Conservation (phyloP, 345 rosid genomes). For the Heritiera littoralis region DNA sequence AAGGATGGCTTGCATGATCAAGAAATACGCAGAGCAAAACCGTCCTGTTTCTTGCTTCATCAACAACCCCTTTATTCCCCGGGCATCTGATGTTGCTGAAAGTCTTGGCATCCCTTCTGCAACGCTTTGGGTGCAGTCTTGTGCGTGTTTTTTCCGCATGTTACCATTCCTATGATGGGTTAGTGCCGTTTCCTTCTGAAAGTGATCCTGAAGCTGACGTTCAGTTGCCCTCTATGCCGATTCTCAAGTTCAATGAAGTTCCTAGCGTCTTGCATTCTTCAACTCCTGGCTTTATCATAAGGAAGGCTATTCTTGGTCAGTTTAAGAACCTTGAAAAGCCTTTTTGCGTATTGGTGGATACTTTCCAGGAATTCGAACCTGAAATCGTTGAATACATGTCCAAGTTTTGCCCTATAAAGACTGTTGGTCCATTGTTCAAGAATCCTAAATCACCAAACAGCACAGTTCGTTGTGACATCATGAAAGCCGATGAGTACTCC, state of each 20-base stretch:
- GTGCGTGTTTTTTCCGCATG: conserved; percentile 71
- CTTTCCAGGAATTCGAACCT: conserved; percentile 63
- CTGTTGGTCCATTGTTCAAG: conserved; percentile 60
- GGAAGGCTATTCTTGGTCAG: conserved; percentile 56
- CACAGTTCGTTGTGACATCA: conserved; percentile 44
- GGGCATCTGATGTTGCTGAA: conserved; percentile 80
- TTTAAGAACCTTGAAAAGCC: conserved; percentile 61
- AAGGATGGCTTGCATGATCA: conserved; percentile 56
- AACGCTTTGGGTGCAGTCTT: conserved; percentile 85
- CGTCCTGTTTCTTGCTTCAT: conserved; percentile 75
- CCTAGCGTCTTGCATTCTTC: conserved; percentile 70
- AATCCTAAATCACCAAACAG: conserved; percentile 41
- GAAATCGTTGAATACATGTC: conserved; percentile 65
- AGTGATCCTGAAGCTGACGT: conserved; percentile 53
- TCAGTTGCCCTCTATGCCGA: conserved; percentile 65
- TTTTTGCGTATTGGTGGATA: conserved; percentile 69
- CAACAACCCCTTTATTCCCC: conserved; percentile 77
- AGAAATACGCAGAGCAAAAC: conserved; percentile 43
- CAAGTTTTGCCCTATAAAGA: conserved; percentile 42
- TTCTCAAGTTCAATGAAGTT: conserved; percentile 65
- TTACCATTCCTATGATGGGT: conserved; percentile 53
- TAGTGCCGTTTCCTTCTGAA: conserved; percentile 55
- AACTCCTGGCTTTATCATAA: conserved; percentile 45
- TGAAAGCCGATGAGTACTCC: conserved; percentile 56
- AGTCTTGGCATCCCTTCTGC: conserved; percentile 73